Base-by-base conservation (phyloP, 371 early-diverging fungal species). In the Funneliformis caledonium region DNA sequence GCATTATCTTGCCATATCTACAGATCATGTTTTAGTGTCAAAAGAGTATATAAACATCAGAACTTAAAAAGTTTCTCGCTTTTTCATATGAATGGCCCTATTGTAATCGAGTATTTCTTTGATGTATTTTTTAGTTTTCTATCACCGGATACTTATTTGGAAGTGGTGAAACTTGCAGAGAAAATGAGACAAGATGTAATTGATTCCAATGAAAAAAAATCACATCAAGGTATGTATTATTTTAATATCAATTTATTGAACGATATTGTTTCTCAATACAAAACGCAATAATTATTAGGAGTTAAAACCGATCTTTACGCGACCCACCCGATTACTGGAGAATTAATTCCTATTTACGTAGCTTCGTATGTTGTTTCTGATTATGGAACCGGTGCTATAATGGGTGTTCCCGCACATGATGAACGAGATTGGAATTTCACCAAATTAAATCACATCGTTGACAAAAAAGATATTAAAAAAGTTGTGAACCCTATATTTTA, bases 381-480 rank as follows among this genome's bases (percentile, higher is more conserved):
- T 65, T 96, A 96, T 83, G 95, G 95, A 1, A 93, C 95, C 0
- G 96, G 96, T 14, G 94, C 95, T 3, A 94, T 96, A 42, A 96
- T 96, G 96, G 95, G 93, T 52, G 96, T 95, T 3, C 96, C 96
- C 9, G 94, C 90, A 6, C 95, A 95, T 82, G 96, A 96, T 80
- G 87, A 89, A 80, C 88, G 95, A 26, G 96, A 96, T 84, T 89
- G 88, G 82, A 89, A 90, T 59, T 95, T 95, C 83, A 90, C 91
- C 68, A 84, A 85, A 31, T 81, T 76, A 42, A 92, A 92, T 67
- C 69, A 83, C 8, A 83, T 86, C 4, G 85, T 88, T 0, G 82
- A 87, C 8, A n/a, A 65, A 11, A 65, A 33, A 43, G 75, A 86
- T 4, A 80, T 86, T 8, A 82, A 83, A 12, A 85, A 86, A 78